Conservation (phyloP, 768 basidiomycete species). For the Phanerodontia chrysosporium region DNA sequence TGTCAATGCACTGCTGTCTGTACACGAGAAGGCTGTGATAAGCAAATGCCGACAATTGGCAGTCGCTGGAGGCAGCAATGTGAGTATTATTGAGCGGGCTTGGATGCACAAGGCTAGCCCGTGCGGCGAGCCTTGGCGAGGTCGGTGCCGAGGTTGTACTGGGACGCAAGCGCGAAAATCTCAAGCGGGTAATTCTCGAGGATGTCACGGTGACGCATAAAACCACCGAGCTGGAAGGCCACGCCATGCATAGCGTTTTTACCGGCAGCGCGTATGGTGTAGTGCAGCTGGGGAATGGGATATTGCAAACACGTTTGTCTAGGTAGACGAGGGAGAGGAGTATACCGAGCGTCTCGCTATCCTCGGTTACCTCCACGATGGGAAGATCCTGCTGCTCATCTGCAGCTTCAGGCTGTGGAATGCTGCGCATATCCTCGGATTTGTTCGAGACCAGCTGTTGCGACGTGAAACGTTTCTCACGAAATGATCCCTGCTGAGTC, state of each 20-base stretch:
- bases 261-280: too few relatives aligned
- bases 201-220: neutral
- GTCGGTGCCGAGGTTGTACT: neutral
- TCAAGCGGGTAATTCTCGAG: neutral
- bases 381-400: neutral
- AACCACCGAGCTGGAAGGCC: neutral
- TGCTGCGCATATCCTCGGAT: slow-evolving; percentile 27
- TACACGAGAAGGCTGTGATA: slow-evolving; percentile 5
- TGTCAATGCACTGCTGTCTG: slow-evolving; percentile 1
- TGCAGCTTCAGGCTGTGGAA: neutral
- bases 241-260: neutral
- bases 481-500: too few relatives aligned
- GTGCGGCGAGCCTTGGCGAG: neutral
- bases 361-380: neutral
- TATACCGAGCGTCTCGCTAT: neutral
- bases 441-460: slow-evolving; percentile 58
- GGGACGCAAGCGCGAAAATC: neutral
- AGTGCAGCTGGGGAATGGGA: neutral
- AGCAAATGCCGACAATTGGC: neutral
- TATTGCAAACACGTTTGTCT: too few relatives aligned
- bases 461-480: too few relatives aligned
- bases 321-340: neutral
- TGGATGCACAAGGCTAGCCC: neutral
- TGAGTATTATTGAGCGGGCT: neutral
- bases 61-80: neutral